phyloP scores from a whole-genome alignment of 176 grass and related monocot species.

The Rhipidocladum racemiflorum region DNA sequence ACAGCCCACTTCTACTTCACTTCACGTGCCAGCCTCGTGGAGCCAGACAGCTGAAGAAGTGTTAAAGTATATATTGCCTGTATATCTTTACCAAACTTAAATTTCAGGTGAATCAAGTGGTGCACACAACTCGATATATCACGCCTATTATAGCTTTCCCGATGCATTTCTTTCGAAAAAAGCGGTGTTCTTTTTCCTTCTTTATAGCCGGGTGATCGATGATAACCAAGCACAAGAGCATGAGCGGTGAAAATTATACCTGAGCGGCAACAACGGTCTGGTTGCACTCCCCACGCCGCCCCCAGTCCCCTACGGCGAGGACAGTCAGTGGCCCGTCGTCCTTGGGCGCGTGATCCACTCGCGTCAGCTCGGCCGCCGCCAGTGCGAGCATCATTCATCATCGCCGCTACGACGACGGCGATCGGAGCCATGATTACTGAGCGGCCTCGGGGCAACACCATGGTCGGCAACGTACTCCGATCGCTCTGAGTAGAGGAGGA shows the following conservation, averaged over 20 bases:
- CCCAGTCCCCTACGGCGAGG: constrained; percentile 72
- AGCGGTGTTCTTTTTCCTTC: no score
- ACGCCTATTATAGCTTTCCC: no score
- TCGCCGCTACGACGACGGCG: neutral
- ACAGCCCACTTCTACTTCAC: no score
- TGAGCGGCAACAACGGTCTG: constrained; percentile 66
- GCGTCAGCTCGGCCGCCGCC: constrained; percentile 36
- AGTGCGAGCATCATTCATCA: neutral
- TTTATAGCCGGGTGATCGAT: no score
- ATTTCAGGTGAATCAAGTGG: no score
- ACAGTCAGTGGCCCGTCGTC: constrained; percentile 46
- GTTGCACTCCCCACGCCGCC: constrained; percentile 60
- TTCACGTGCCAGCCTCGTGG: no score
- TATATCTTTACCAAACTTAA: fast-evolving
- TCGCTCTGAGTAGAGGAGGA: neutral
- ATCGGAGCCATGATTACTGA: neutral
- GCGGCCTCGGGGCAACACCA: neutral
- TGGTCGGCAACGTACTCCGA: neutral
- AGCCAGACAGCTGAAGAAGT: no score
- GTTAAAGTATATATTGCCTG: no score
- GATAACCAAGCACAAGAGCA: neutral
- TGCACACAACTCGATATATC: no score
- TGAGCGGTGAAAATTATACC: constrained; percentile 9
- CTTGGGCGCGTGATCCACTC: constrained; percentile 54
- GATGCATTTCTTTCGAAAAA: no score